phyloP scores from a whole-genome alignment of 495 filamentous ascomycete genomes.

The Talaromyces proteolyticus region DNA sequence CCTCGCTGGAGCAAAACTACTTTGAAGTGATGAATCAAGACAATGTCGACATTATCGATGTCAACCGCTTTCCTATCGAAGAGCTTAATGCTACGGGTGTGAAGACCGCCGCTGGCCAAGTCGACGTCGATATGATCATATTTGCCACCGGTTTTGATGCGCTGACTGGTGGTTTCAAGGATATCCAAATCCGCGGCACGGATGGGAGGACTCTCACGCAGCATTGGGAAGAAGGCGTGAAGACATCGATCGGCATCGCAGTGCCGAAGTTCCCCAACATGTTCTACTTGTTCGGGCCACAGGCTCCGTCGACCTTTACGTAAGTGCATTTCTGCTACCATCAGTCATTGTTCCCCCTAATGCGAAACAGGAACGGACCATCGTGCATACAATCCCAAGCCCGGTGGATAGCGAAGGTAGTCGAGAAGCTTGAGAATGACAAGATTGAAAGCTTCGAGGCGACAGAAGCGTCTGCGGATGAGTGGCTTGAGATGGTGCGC shows the following conservation, averaged over 20 bases:
- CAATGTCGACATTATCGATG: slow-evolving; percentile 27
- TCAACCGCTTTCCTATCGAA: slow-evolving; percentile 19
- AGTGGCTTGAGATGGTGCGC: slow-evolving; percentile 29
- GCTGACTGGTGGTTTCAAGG: slow-evolving; percentile 20
- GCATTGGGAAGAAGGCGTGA: slow-evolving; percentile 18
- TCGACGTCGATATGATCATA: slow-evolving; percentile 35
- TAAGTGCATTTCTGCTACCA: slow-evolving; percentile 2
- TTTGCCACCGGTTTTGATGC: slow-evolving; percentile 33
- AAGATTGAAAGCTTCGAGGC: slow-evolving; percentile 29
- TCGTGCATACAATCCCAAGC: slow-evolving; percentile 39
- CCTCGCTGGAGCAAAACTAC: slow-evolving; percentile 24
- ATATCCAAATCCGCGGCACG: slow-evolving; percentile 21
- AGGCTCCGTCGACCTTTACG: slow-evolving; percentile 11
- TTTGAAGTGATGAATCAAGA: slow-evolving; percentile 28
- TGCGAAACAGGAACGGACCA: slow-evolving; percentile 34
- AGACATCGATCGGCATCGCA: slow-evolving; percentile 15
- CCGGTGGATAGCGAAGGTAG: slow-evolving; percentile 39
- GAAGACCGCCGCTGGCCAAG: slow-evolving; percentile 16
- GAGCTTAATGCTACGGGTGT: slow-evolving; percentile 23
- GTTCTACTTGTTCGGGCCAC: slow-evolving; percentile 28
- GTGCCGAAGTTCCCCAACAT: slow-evolving; percentile 25
- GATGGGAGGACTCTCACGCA: slow-evolving; percentile 12
- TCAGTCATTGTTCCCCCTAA: background rate
- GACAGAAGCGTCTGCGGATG: slow-evolving; percentile 36
- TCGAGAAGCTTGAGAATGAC: slow-evolving; percentile 28